These are phyloP conservation scores for Hepatocystis sp. DNA, from an alignment of 169 alveolate genomes.

Conservation along the genomic window DNA sequence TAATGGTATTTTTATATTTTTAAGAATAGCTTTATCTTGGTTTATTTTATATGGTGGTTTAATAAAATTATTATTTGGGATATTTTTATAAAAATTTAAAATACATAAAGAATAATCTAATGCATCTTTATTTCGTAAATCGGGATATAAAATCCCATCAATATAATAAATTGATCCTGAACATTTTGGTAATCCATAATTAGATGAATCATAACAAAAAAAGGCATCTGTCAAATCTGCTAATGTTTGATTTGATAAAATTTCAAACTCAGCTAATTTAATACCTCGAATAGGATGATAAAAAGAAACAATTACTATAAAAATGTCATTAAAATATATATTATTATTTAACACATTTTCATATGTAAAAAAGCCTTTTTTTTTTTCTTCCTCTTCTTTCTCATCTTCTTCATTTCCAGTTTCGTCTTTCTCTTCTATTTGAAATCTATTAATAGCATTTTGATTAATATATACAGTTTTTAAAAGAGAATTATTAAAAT, in stretches of 20 bases:
- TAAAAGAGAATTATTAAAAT: conserved; percentile 47
- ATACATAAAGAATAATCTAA: conserved; percentile 76
- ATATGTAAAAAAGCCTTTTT: too few relatives aligned
- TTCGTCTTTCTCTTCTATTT: conserved; percentile 3
- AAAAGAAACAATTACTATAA: conserved; percentile 80
- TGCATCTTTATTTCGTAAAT: conserved; percentile 78
- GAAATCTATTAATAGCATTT: conserved; percentile 24
- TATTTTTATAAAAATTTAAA: conserved; percentile 29
- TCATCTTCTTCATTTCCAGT: too few relatives aligned
- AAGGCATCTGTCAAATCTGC: conserved; percentile 85
- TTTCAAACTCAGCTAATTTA: conserved; percentile 87
- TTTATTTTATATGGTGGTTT: conserved; percentile 75
- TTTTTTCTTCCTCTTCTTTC: too few relatives aligned
- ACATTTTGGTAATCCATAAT: conserved; percentile 77
- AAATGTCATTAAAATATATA: conserved; percentile 8
- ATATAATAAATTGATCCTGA: conserved; percentile 86
- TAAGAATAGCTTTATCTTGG: conserved; percentile 81
- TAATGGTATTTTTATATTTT: conserved; percentile 82
- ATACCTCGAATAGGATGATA: conserved; percentile 88
- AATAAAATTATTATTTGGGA: conserved; percentile 68
- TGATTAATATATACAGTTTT: conserved; percentile 62
- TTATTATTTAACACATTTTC: too few relatives aligned
- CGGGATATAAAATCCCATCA: conserved; percentile 88
- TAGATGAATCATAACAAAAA: conserved; percentile 80
- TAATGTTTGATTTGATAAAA: conserved; percentile 84